Evolutionary conservation across 768 basidiomycete genomes (phyloP).

Genomic region (Sistotremastrum suecicum): DNA sequence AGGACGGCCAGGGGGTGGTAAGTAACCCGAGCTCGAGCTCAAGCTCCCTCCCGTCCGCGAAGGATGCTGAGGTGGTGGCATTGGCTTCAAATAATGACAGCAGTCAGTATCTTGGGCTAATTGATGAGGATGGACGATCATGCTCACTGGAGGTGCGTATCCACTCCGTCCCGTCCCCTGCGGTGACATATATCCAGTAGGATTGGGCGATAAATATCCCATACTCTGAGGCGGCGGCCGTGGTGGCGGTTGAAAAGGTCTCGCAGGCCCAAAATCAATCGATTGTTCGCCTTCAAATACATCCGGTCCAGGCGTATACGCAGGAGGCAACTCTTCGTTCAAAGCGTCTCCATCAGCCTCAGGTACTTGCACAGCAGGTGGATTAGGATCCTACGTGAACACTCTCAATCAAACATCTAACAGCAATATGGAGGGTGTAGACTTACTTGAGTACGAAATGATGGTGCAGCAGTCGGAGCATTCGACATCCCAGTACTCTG

Average conservation of each 20-base stretch:
- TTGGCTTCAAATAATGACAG: background rate
- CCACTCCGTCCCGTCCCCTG: too few relatives aligned
- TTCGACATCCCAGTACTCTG: too few relatives aligned
- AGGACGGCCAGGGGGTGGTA: background rate
- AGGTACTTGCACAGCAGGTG: too few relatives aligned
- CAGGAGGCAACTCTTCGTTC: slow-evolving; percentile 48
- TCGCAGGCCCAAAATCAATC: slow-evolving; percentile 43
- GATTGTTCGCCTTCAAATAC: slow-evolving; percentile 43
- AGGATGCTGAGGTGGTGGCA: slow-evolving; percentile 4
- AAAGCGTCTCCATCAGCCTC: too few relatives aligned
- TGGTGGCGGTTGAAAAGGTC: slow-evolving; percentile 43
- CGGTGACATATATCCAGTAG: too few relatives aligned
- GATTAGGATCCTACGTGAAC: too few relatives aligned
- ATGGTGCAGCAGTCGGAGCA: too few relatives aligned
- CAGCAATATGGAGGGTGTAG: too few relatives aligned
- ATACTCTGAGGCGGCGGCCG: slow-evolving; percentile 1
- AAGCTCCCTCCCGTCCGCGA: background rate
- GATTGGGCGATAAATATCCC: too few relatives aligned
- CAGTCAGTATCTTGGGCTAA: background rate
- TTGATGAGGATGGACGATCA: slow-evolving; percentile 9
- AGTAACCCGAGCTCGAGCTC: slow-evolving; percentile 3
- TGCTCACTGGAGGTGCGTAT: background rate
- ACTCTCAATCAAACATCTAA: too few relatives aligned
- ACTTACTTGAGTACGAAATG: too few relatives aligned
- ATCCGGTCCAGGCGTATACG: slow-evolving; percentile 50